phyloP scores from a whole-genome alignment of 192 early-diverging fungal species.

The Coemansia sp. region DNA sequence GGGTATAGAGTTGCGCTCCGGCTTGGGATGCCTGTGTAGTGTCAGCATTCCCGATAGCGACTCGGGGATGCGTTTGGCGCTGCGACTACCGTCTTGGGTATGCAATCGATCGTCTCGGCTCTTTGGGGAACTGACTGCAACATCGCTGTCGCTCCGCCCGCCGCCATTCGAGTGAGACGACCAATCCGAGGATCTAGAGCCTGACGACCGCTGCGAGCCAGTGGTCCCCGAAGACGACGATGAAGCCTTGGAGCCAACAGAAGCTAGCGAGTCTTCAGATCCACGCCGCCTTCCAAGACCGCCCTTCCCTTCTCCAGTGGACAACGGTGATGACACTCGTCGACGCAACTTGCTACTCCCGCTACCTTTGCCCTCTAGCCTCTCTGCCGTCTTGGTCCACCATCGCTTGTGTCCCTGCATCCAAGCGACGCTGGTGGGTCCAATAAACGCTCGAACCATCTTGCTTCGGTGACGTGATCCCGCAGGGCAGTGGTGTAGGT shows the following conservation, averaged over 20 bases:
- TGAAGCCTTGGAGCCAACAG: conserved; percentile 8
- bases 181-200: conserved; percentile 24
- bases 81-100: neutral
- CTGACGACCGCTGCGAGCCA: conserved; percentile 1
- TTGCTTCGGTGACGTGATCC: conserved; percentile 4
- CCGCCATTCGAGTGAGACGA: conserved; percentile 11
- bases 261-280: neutral
- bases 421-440: conserved; percentile 29
- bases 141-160: neutral
- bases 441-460: conserved; percentile 40
- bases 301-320: conserved; percentile 7
- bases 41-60: neutral
- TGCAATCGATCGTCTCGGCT: neutral
- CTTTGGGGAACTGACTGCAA: neutral
- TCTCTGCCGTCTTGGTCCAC: conserved; percentile 39
- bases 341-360: conserved; percentile 22
- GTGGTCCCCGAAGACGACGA: conserved; percentile 6
- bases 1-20: conserved; percentile 9
- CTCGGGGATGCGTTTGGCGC: neutral
- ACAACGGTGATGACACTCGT: conserved; percentile 7
- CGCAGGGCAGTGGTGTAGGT: neutral
- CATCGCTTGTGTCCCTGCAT: conserved; percentile 52
- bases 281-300: conserved; percentile 7
- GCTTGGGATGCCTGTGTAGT: neutral
- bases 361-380: conserved; percentile 16